These are phyloP conservation scores for Phaeodactylum tricornutum DNA, from an alignment of 108 stramenopile species.

Conservation along the genomic window DNA sequence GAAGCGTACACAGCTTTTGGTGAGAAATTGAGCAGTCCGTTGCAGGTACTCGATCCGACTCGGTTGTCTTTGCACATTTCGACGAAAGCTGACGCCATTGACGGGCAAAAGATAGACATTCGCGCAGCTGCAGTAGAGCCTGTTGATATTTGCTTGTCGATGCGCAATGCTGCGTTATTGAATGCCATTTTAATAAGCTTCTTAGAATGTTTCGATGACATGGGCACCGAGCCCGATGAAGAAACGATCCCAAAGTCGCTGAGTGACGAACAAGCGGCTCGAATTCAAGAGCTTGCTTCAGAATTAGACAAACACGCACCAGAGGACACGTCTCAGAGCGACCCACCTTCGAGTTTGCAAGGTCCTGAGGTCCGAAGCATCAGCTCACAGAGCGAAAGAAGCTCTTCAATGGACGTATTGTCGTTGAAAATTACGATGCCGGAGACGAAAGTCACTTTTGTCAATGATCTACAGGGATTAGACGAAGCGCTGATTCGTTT, in stretches of 20 bases:
- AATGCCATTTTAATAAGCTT: conserved; percentile 54
- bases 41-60: conserved; percentile 76
- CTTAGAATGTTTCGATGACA: conserved; percentile 30
- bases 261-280: conserved; percentile 29
- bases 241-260: no score
- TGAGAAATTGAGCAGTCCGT: conserved; percentile 37
- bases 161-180: conserved; percentile 73
- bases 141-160: conserved; percentile 56
- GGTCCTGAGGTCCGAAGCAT: no score
- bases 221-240: conserved; percentile 1
- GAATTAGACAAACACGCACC: no score
- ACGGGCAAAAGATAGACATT: conserved; percentile 30
- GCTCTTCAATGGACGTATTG: no score
- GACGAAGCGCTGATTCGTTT: conserved; percentile 77
- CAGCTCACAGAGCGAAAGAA: no score
- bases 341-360: no score
- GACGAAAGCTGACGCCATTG: conserved; percentile 11
- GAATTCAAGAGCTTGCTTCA: conserved; percentile 52
- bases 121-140: conserved; percentile 54
- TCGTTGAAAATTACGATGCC: conserved; percentile 52
- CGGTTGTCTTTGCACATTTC: conserved; percentile 42
- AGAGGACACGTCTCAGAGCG: background rate
- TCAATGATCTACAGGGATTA: conserved; percentile 79
- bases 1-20: conserved; percentile 80
- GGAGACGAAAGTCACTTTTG: conserved; percentile 43